Evolutionary conservation across 768 basidiomycete species (phyloP), one percentile per base, ranked within the genome.

Genomic region (Trametes cingulata): DNA sequence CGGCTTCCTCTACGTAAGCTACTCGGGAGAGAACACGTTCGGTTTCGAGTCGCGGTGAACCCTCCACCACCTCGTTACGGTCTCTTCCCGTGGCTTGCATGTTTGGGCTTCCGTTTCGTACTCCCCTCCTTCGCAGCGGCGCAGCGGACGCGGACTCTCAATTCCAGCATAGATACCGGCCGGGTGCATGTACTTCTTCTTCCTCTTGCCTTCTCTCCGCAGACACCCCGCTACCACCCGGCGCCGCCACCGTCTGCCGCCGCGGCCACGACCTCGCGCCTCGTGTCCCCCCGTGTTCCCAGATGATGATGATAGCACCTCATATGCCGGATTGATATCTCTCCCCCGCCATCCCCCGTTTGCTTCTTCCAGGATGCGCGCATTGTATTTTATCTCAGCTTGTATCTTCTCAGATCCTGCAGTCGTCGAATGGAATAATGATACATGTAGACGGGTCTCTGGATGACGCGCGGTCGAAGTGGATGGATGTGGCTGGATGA

Each of bases 1-100:
- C 73, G 94, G 95, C 63, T 99, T 99, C 85, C 82, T 99, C 41
- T 99, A 98, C 72, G 95, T 99, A 62, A 93, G 92, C 72, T 98
- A 98, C 80, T 97, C 95, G 39, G 95, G 95, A 60, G 95, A 97
- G 90, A 97, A 97, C 77, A 95, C 92, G 36, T 97, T 97, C 68
- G 93, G 95, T 35, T 97, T 97, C 68, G 93, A 94, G 6, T 68
- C 65, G 47, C 67, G 65, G 61, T 69, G 65, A 69, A 63, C 33
- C 43, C 19, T 13, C 15, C 15, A 20, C 12, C 36, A 24, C 10
- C 12, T 20, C 33, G 8, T 15, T 20, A 5, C 12, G 33, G 25
- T 42, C 35, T 52, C 36, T 27, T 37, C 27, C 19, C 33, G 29
- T 35, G 52, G 43, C 60, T 51, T 45, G 45, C 56, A 13, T 55